Percentiles rank a stretch among this genome's conserved stretches.
Conservation (phyloP, 129 eudicot species). For the Flaveria linearis region DNA sequence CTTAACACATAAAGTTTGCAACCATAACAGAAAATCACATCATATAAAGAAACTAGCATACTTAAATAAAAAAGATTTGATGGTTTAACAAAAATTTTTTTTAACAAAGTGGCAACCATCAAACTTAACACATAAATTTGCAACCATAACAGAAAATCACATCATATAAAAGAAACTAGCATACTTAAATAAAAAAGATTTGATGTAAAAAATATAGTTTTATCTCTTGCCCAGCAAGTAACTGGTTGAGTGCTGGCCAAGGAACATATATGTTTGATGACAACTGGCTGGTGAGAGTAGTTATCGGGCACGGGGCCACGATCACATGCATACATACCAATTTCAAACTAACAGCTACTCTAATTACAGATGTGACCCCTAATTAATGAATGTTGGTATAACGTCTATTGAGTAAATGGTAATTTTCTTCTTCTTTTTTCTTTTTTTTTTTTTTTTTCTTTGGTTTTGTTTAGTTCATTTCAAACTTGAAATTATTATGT, state of each 20-base stretch:
- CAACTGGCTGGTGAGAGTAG: slow-evolving; percentile 22
- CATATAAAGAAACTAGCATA: background rate
- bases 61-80: too few relatives aligned
- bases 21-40: background rate
- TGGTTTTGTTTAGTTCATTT: too few relatives aligned
- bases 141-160: background rate
- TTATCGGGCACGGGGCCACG: background rate
- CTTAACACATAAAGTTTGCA: background rate
- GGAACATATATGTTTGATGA: slow-evolving; percentile 6
- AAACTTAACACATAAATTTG: background rate
- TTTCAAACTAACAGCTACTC: background rate
- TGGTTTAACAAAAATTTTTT: too few relatives aligned
- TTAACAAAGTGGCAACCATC: too few relatives aligned
- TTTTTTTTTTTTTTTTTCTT: too few relatives aligned
- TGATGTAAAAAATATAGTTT: too few relatives aligned
- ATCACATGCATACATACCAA: background rate
- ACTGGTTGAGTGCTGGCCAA: slow-evolving; percentile 16
- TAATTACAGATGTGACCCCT: background rate
- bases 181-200: too few relatives aligned
- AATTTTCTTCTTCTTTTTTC: too few relatives aligned
- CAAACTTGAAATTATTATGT: too few relatives aligned
- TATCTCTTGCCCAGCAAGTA: slow-evolving; percentile 9
- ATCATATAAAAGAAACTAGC: background rate
- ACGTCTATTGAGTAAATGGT: background rate
- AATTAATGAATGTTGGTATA: background rate